phyloP scores from a whole-genome alignment of 805 yeast genomes.

The Candida xyloterini region DNA sequence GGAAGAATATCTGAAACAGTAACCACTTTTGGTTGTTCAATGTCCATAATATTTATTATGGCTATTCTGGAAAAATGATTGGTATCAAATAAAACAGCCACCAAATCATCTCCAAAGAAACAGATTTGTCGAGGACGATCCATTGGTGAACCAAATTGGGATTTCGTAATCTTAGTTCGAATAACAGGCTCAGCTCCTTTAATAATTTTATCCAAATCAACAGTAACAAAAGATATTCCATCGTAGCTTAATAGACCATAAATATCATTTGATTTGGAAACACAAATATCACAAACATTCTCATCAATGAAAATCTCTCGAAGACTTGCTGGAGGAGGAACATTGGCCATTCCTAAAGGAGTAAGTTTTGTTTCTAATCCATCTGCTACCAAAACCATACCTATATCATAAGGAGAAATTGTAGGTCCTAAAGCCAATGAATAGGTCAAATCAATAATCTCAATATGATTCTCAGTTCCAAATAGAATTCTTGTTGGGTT shows the following conservation, averaged over 20 bases:
- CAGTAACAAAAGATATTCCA: conserved; percentile 44
- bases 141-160: conserved; percentile 36
- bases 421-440: conserved; percentile 68
- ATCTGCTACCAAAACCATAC: conserved; percentile 79
- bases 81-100: conserved; percentile 62
- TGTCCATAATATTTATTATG: conserved; percentile 45
- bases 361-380: conserved; percentile 71
- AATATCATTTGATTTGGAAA: conserved; percentile 53
- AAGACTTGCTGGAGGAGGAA: conserved; percentile 91
- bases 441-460: conserved; percentile 65
- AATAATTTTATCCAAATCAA: conserved; percentile 41
- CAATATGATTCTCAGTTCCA: conserved; percentile 51
- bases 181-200: conserved; percentile 46
- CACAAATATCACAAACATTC: conserved; percentile 63
- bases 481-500: conserved; percentile 73
- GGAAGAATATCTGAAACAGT: conserved; percentile 43
- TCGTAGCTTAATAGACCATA: conserved; percentile 57
- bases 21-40: conserved; percentile 39
- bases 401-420: conserved; percentile 63
- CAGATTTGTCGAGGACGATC: conserved; percentile 64
- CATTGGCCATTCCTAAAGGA: conserved; percentile 79
- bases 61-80: conserved; percentile 48
- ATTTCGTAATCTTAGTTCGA: conserved; percentile 31
- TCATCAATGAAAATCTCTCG: conserved; percentile 57
- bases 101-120: conserved; percentile 46